Percentiles rank a stretch among this genome's conserved stretches.
phyloP scores from a whole-genome alignment of 768 basidiomycete species.

The Auricularia heimuer region DNA sequence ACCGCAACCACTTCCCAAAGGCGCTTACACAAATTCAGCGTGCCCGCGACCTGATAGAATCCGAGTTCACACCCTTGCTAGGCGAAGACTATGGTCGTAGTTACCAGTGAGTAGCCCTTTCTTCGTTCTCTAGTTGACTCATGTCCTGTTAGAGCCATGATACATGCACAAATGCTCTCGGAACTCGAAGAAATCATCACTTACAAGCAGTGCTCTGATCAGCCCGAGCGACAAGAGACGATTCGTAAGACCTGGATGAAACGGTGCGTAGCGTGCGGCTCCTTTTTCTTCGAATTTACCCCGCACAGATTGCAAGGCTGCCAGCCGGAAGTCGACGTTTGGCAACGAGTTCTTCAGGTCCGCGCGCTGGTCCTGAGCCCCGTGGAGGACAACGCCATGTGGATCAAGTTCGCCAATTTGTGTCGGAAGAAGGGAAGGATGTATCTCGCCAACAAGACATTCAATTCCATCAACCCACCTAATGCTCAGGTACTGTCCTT shows the following conservation, averaged over 20 bases:
- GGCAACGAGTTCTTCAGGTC: constrained; percentile 96
- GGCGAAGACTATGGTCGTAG: constrained; percentile 96
- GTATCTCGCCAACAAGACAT: constrained; percentile 92
- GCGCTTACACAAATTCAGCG: constrained; percentile 84
- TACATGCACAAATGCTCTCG: constrained; percentile 96
- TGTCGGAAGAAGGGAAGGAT: constrained; percentile 94
- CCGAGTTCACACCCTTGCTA: constrained; percentile 82
- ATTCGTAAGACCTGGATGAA: constrained; percentile 98
- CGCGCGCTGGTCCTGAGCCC: constrained; percentile 88
- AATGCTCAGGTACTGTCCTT: constrained; percentile 24
- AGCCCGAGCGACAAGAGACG: constrained; percentile 81
- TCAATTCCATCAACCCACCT: constrained; percentile 79
- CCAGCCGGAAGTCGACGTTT: constrained; percentile 96
- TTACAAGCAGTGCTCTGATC: constrained; percentile 91
- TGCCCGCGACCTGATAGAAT: constrained; percentile 85
- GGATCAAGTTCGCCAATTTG: constrained; percentile 98
- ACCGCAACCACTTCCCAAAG: constrained; percentile 91
- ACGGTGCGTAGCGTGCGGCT: constrained; percentile 39
- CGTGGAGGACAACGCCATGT: constrained; percentile 91
- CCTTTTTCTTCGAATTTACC: constrained; percentile 1
- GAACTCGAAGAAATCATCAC: constrained; percentile 96
- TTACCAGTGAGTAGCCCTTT: constrained; percentile 63
- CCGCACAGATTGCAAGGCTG: constrained; percentile 74
- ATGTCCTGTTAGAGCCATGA: constrained; percentile 59
- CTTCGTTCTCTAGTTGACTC: not conserved